Evolutionary conservation across 2,329 filamentous ascomycete species (phyloP).

Genomic region (Fusarium sacchari): DNA sequence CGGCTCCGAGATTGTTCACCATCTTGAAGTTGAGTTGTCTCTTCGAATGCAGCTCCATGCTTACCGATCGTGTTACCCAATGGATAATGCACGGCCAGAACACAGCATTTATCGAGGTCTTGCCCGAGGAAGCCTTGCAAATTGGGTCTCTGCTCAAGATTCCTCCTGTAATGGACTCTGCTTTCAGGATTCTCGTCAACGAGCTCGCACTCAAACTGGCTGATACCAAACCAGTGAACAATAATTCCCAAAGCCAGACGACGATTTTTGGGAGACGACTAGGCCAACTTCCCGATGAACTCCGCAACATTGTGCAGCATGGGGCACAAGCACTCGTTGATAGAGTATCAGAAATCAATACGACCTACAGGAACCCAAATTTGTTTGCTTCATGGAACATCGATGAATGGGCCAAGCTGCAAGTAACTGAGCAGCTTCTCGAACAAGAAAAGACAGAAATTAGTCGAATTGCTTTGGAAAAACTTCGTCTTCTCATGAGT

Average conservation of each 20-base stretch:
- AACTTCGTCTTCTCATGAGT: slow-evolving; percentile 38
- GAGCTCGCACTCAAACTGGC: slow-evolving; percentile 65
- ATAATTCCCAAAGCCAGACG: slow-evolving; percentile 29
- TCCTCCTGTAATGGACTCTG: slow-evolving; percentile 54
- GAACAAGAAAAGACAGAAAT: background rate
- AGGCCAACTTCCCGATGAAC: slow-evolving; percentile 63
- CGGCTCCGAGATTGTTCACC: slow-evolving; percentile 73
- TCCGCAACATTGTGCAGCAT: slow-evolving; percentile 67
- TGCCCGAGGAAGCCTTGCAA: slow-evolving; percentile 69
- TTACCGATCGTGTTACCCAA: slow-evolving; percentile 61
- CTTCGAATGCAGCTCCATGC: slow-evolving; percentile 60
- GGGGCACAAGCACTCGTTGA: slow-evolving; percentile 64
- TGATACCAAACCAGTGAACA: slow-evolving; percentile 11
- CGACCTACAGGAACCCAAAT: slow-evolving; percentile 49
- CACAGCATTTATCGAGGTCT: slow-evolving; percentile 67
- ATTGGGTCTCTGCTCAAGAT: slow-evolving; percentile 63
- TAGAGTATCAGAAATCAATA: slow-evolving; percentile 49
- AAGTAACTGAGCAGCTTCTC: slow-evolving; percentile 43
- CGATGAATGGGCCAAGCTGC: slow-evolving; percentile 49
- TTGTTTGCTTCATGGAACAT: slow-evolving; percentile 39
- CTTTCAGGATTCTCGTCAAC: slow-evolving; percentile 70
- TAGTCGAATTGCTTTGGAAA: slow-evolving; percentile 17
- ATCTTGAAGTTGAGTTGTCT: slow-evolving; percentile 70
- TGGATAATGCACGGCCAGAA: slow-evolving; percentile 70
- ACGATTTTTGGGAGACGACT: slow-evolving; percentile 58